phyloP scores from a whole-genome alignment of 306 rosid species.

The Vigna unguiculata region DNA sequence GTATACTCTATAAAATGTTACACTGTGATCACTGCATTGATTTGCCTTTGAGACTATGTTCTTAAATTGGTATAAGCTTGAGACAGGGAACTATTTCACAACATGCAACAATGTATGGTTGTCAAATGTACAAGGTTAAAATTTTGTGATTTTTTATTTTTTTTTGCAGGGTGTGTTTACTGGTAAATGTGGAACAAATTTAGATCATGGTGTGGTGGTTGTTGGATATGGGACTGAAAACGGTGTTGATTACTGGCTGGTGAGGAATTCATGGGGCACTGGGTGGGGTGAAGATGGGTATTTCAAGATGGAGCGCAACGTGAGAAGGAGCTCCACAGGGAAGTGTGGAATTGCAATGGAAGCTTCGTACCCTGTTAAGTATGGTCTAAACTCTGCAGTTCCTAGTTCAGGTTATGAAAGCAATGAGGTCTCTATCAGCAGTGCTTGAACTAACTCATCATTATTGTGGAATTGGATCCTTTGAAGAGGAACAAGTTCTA shows the following conservation, averaged over 20 bases:
- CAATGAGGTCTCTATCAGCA: constrained; percentile 49
- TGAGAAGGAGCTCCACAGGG: constrained; percentile 43
- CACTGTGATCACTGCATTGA: background rate
- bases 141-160: background rate
- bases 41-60: constrained; percentile 4
- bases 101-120: background rate
- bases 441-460: constrained; percentile 43
- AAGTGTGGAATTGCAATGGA: constrained; percentile 88
- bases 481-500: constrained; percentile 22
- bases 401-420: constrained; percentile 27
- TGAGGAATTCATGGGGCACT: constrained; percentile 96
- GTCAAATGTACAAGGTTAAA: background rate
- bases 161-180: constrained; percentile 81
- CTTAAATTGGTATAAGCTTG: background rate
- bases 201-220: constrained; percentile 90
- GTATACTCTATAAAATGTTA: background rate
- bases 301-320: constrained; percentile 77
- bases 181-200: constrained; percentile 70
- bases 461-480: background rate
- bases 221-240: constrained; percentile 89
- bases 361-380: constrained; percentile 85
- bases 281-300: constrained; percentile 92
- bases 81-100: background rate
- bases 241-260: constrained; percentile 88
- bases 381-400: constrained; percentile 42